phyloP scores from a whole-genome alignment of 352 stramenopile species.

The Phytophthora boehmeriae region DNA sequence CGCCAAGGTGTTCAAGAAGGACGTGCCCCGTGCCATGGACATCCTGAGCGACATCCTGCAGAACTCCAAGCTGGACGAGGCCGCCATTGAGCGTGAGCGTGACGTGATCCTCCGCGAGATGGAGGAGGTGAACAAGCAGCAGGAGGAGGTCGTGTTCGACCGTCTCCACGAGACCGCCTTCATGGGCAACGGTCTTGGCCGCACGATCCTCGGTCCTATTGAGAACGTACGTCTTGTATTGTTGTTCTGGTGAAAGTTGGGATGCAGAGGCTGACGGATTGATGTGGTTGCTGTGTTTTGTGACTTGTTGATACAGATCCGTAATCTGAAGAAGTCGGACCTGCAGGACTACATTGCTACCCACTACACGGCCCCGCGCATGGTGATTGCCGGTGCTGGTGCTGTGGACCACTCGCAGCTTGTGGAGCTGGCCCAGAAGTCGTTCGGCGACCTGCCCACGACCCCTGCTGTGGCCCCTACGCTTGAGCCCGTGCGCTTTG shows the following conservation, averaged over 20 bases:
- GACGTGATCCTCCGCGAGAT: conserved; percentile 99
- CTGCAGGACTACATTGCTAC: conserved; percentile 98
- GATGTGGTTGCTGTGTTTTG: conserved; percentile 13
- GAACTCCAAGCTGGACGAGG: conserved; percentile 97
- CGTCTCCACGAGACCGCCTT: conserved; percentile 99
- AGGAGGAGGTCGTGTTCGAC: conserved; percentile 99
- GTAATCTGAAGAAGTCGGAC: conserved; percentile 94
- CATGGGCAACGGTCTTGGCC: conserved; percentile 96
- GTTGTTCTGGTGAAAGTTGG: not conserved
- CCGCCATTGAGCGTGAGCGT: conserved; percentile 96
- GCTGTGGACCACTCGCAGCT: conserved; percentile 97
- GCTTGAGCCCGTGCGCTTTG: conserved; percentile 83
- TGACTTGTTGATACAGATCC: conserved; percentile 50
- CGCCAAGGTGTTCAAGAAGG: conserved; percentile 99
- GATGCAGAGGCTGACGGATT: conserved; percentile 4
- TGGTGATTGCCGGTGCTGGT: conserved; percentile 98
- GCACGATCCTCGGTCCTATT: conserved; percentile 99
- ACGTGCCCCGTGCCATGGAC: conserved; percentile 97
- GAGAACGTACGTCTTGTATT: conserved; percentile 94
- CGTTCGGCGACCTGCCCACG: conserved; percentile 95
- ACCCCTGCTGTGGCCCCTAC: conserved; percentile 69
- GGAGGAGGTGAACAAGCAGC: conserved; percentile 98
- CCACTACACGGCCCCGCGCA: conserved; percentile 99
- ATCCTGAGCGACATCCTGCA: conserved; percentile 99
- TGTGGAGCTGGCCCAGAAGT: conserved; percentile 96